Base-by-base conservation (phyloP, 1,139 yeast genomes). In the Nakaseomyces sp. region DNA sequence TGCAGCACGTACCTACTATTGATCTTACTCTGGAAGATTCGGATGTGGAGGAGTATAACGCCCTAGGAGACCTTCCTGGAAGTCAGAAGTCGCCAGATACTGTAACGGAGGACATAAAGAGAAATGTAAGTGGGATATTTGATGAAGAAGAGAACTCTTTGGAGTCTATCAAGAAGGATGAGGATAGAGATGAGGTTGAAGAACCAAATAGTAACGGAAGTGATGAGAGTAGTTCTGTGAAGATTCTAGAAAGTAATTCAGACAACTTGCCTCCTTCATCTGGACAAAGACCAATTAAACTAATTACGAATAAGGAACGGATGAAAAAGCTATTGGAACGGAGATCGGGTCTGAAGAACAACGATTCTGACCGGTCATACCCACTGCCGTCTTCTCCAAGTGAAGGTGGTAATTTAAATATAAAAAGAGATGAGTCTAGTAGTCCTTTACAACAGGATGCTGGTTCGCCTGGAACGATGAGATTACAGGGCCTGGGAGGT, bases 1-100 rank as follows among this genome's bases (percentile, higher is more conserved):
- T 42, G 47, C 42, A 40, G 18, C 36, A 42, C 17, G 40, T 46
- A 8, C 49, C 50, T 31, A 50, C 55, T 15, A 54, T 54, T 22
- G 57, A 54, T 42, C 44, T 54, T 22, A 54, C 56, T 4, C 43
- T 43, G 29, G 54, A 51, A 8, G 53, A 49, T 36, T 49, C 53
- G 26, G 53, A 50, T 17, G 38, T 16, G 7, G 47, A 43, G 20
- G 43, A 39, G 16, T 35, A 35, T 35, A 16, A 35, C 12, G 28
- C 38, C 18, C 28, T 35, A 13, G 28, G 28, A 2, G 38, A 35
- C 6, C 38, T 35, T 4, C 28, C 38, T 7, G 36, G 36, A 19
- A 12, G 36, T 5, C 16, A 17, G 5, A 32, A 32, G 19, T 30
- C 33, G 7, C 19, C 33, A 18, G 18, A 29, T 29, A 29, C 32